phyloP scores from a whole-genome alignment of 306 rosid species.

The Canavalia gladiata region DNA sequence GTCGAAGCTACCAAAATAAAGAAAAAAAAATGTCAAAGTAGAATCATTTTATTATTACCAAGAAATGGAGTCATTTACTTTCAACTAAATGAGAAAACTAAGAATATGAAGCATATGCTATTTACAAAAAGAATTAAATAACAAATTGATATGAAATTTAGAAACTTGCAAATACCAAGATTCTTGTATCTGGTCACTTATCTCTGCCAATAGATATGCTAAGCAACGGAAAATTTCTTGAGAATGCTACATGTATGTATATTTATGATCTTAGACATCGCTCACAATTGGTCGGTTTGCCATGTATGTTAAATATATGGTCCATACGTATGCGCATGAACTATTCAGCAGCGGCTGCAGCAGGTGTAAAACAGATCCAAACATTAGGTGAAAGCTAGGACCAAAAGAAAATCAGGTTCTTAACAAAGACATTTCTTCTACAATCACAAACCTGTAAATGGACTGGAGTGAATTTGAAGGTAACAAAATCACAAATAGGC shows the following conservation, averaged over 20 bases:
- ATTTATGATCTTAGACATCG: constrained; percentile 33
- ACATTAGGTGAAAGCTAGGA: constrained; percentile 34
- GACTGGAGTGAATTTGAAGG: constrained; percentile 71
- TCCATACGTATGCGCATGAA: constrained; percentile 75
- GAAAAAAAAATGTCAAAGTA: too few species aligned
- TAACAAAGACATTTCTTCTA: neutral
- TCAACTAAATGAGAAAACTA: neutral
- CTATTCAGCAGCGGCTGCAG: constrained; percentile 84
- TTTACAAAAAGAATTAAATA: constrained; percentile 33
- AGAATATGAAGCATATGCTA: neutral
- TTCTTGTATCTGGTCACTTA: constrained; percentile 10
- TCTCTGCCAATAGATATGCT: neutral
- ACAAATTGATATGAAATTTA: constrained; percentile 24
- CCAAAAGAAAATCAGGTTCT: constrained; percentile 19
- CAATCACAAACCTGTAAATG: constrained; percentile 70
- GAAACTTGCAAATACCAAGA: constrained; percentile 3
- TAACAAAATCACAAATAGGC: constrained; percentile 81
- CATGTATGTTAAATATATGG: constrained; percentile 81
- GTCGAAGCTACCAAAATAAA: too few species aligned
- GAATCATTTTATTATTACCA: neutral
- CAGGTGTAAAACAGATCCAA: constrained; percentile 17
- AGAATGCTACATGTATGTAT: neutral
- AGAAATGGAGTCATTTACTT: neutral
- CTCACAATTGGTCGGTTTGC: constrained; percentile 62
- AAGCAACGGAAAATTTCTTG: constrained; percentile 24